Conservation (phyloP, 768 basidiomycete species). For the Crepidotus variabilis region DNA sequence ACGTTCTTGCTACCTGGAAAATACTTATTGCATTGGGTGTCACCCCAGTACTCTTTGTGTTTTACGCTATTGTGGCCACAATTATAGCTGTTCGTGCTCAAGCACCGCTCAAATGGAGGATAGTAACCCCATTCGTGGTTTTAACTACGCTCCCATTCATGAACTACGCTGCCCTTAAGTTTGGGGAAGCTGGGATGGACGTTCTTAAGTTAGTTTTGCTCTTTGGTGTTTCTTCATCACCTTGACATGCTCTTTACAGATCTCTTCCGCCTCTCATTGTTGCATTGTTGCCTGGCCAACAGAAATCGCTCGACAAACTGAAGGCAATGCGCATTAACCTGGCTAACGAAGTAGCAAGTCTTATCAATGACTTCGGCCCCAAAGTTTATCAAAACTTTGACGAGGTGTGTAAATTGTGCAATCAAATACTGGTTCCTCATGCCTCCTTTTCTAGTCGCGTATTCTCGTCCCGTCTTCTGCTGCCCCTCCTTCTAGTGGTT, state of each 20-base stretch:
- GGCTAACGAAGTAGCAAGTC: conserved; percentile 77
- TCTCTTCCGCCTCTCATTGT: conserved; percentile 88
- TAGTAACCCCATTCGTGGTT: conserved; percentile 78
- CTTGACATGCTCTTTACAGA: conserved; percentile 35
- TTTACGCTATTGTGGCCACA: conserved; percentile 81
- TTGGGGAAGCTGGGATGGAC: conserved; percentile 97
- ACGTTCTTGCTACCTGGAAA: conserved; percentile 98
- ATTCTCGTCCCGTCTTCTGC: conserved; percentile 82
- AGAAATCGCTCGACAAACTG: conserved; percentile 71
- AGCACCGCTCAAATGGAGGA: conserved; percentile 55
- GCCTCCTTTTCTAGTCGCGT: conserved; percentile 49
- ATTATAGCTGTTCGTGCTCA: conserved; percentile 65
- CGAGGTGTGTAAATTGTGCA: conserved; percentile 42
- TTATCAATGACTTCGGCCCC: conserved; percentile 88
- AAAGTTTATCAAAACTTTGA: conserved; percentile 85
- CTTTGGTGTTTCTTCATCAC: conserved; percentile 2
- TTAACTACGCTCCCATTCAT: conserved; percentile 76
- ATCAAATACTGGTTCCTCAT: conserved; percentile 5
- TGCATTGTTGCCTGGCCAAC: conserved; percentile 85
- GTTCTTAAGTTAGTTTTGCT: conserved; percentile 75
- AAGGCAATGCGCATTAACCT: conserved; percentile 71
- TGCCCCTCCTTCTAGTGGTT: conserved; percentile 75
- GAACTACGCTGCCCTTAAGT: conserved; percentile 91
- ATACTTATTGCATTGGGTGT: conserved; percentile 90
- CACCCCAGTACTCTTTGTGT: conserved; percentile 78